phyloP scores from a whole-genome alignment of 768 basidiomycete species.

The Amanita subjunquillea region DNA sequence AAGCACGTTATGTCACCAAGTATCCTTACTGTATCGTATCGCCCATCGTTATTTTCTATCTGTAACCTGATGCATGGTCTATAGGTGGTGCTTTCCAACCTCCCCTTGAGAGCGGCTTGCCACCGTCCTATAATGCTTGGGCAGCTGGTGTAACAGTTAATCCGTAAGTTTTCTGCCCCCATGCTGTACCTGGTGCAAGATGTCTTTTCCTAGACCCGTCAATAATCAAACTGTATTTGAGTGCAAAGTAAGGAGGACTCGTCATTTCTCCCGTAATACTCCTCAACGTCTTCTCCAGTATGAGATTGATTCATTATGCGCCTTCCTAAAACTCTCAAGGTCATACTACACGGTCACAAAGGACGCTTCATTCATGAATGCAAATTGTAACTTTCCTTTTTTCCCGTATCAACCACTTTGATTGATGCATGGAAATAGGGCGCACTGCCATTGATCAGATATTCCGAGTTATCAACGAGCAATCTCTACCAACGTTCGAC shows the following conservation, averaged over 20 bases:
- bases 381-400: conserved; percentile 37
- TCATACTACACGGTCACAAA: conserved; percentile 65
- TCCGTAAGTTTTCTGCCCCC: conserved; percentile 40
- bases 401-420: neutral
- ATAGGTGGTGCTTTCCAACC: conserved; percentile 68
- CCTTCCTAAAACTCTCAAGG: conserved; percentile 69
- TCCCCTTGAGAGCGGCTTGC: conserved; percentile 62
- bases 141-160: conserved; percentile 63
- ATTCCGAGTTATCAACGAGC: conserved; percentile 68
- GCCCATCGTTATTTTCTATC: neutral
- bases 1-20: conserved; percentile 60
- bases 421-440: conserved; percentile 32
- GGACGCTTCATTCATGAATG: conserved; percentile 63
- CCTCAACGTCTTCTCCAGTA: conserved; percentile 31
- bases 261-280: neutral
- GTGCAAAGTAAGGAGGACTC: conserved; percentile 49
- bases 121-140: conserved; percentile 56
- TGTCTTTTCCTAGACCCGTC: conserved; percentile 37
- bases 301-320: conserved; percentile 71
- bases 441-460: conserved; percentile 56
- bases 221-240: conserved; percentile 66
- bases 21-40: conserved; percentile 55
- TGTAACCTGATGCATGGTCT: neutral
- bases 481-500: conserved; percentile 66
- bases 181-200: neutral